A percentile compares a stretch with the other conserved stretches of the same genome.
These are phyloP conservation scores for Paracamarosporium sp. DNA, from an alignment of 2,329 filamentous ascomycete species.

Conservation along the genomic window DNA sequence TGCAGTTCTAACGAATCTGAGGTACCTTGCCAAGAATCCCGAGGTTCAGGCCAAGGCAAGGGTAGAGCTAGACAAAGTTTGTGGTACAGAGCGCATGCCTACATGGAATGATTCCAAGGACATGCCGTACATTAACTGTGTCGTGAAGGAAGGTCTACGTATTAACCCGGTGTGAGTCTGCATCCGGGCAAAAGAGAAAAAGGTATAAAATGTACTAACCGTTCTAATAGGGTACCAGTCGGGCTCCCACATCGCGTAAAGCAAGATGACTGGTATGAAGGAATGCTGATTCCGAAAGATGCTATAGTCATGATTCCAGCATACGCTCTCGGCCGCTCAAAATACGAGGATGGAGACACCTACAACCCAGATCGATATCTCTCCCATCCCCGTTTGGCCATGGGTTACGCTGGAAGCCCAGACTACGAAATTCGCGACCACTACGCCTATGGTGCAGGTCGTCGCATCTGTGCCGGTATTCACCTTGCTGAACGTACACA, in stretches of 20 bases:
- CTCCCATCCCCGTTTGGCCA: conserved; percentile 38
- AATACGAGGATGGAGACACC: conserved; percentile 27
- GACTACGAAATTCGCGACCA: conserved; percentile 50
- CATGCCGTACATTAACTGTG: conserved; percentile 37
- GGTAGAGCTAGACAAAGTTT: conserved; percentile 24
- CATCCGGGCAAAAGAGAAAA: no score
- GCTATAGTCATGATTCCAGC: conserved; percentile 37
- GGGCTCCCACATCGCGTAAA: conserved; percentile 31
- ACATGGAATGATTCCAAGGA: conserved; percentile 28
- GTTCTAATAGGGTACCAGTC: conserved; percentile 23
- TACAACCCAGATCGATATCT: conserved; percentile 48
- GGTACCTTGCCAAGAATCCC: conserved; percentile 30
- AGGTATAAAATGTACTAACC: no score
- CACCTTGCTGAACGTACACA: conserved; percentile 62
- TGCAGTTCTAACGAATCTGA: conserved; percentile 23
- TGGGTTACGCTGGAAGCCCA: conserved; percentile 43
- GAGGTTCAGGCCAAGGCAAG: conserved; percentile 27
- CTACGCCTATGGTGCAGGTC: conserved; percentile 57
- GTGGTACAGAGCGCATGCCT: conserved; percentile 23
- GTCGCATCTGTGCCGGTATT: conserved; percentile 58
- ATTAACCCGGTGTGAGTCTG: conserved; percentile 32
- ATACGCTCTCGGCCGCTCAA: conserved; percentile 23
- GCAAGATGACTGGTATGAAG: conserved; percentile 37
- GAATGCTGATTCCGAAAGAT: conserved; percentile 36
- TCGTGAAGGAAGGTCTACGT: conserved; percentile 35